Conservation (phyloP, 306 rosid genomes). For the Prinsepia uniflora region DNA sequence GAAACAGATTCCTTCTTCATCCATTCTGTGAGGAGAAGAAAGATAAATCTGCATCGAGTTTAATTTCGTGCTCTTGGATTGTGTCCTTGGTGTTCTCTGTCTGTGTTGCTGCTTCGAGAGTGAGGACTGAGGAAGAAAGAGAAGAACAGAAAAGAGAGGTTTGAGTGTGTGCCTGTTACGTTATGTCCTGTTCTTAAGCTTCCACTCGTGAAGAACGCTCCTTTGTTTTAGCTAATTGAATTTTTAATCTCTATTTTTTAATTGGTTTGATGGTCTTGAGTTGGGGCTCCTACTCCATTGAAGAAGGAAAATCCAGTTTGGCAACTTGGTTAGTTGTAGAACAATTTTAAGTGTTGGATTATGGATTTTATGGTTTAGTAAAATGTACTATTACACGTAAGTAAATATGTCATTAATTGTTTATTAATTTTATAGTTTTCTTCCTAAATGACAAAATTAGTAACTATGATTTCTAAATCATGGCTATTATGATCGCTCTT, state of each 20-base stretch:
- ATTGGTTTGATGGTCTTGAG: neutral
- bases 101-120: neutral
- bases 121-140: neutral
- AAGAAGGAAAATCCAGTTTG: neutral
- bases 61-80: neutral
- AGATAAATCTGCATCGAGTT: constrained; percentile 5
- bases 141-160: constrained; percentile 4
- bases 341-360: too few species aligned
- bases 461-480: too few species aligned
- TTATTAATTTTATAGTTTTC: too few species aligned
- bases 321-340: too few species aligned
- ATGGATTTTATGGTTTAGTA: too few species aligned
- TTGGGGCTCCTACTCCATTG: neutral
- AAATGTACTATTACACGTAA: too few species aligned
- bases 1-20: constrained; percentile 20
- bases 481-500: too few species aligned
- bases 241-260: neutral
- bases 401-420: too few species aligned
- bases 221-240: neutral
- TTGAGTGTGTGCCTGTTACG: neutral
- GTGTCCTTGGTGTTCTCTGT: neutral
- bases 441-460: too few species aligned
- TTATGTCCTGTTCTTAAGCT: neutral
- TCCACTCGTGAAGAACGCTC: constrained; percentile 23
- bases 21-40: constrained; percentile 16